Evolutionary conservation across 73 alveolate species (phyloP).

Genomic region (Tetrahymena malaccensis): DNA sequence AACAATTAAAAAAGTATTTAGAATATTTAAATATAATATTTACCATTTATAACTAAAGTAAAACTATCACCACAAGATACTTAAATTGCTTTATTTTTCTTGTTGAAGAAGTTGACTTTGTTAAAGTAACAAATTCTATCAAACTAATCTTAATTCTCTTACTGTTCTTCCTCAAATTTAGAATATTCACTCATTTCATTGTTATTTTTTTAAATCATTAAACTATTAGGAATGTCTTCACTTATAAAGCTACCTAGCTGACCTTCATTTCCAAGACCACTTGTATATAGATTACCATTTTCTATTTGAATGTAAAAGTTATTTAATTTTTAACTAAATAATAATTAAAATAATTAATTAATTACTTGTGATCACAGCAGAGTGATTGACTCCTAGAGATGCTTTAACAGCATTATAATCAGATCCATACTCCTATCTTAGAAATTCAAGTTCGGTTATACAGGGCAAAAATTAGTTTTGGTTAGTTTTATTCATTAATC

Average conservation of each 20-base stretch:
- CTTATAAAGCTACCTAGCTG: background rate
- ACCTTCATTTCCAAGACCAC: background rate
- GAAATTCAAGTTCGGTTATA: background rate
- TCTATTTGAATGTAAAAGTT: background rate
- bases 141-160: slow-evolving; percentile 2
- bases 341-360: background rate
- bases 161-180: background rate
- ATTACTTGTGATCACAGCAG: slow-evolving; percentile 2
- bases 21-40: background rate
- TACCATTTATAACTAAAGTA: background rate
- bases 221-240: background rate
- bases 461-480: slow-evolving; percentile 48
- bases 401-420: background rate
- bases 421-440: background rate
- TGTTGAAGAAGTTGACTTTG: background rate
- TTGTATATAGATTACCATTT: background rate
- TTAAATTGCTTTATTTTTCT: slow-evolving; percentile 16
- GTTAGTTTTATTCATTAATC: slow-evolving; percentile 43
- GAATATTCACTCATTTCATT: background rate
- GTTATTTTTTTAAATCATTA: background rate
- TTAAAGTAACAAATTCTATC: slow-evolving; percentile 1
- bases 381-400: slow-evolving; percentile 12
- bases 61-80: slow-evolving; percentile 34
- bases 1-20: background rate
- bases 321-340: background rate